Base-by-base conservation (phyloP, 139 green algal species). In the Chlamydomonas urium region DNA sequence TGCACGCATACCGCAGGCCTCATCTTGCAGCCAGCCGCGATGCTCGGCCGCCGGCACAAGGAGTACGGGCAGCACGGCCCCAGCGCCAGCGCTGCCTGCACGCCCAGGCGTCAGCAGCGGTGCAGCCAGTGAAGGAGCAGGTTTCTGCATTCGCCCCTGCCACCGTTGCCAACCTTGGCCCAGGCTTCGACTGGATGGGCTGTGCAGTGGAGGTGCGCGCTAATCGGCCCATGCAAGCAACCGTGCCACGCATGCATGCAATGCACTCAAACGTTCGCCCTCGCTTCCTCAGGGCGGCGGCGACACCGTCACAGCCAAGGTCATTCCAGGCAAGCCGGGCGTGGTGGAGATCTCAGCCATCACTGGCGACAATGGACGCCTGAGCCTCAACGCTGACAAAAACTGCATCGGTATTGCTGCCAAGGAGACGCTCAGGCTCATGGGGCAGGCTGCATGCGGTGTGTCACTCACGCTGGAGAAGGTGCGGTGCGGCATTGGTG, bases 161-260 rank as follows among this genome's bases (percentile, higher is more conserved):
- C 4, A 99, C 94, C 0, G 86, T 99, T 1, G 94, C 94, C 2
- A 99, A 99, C 81, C 84, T 99, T 35, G 94, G 94, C 4, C 94
- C 94, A 19, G 94, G 94, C 38, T 99, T 97, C 38, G 94, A 99
- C 76, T 98, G 96, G 90, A 84, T 99, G 61, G 94, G 94, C n/a
- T 97, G 91, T 67, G 94, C 94, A 2, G 90, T 98, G 19, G 84
- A 96, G 83, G 91, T 95, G 59, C 1, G 74, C 45, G 21, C 45
- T 21, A 19, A 26, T 10, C 6, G 5, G 24, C 28, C 23, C 3
- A 17, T 2, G 66, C 50, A 66, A 32, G 34, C 36, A 59, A 26
- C 26, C 36, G 67, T 58, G 38, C 14, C 42, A 50, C 10, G 8
- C 10, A 62, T 62, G 19, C 53, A 62, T 62, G 53, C 19, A 4